Evolutionary conservation across 805 yeast species (phyloP).

Genomic region (Pichia paraexigua): DNA sequence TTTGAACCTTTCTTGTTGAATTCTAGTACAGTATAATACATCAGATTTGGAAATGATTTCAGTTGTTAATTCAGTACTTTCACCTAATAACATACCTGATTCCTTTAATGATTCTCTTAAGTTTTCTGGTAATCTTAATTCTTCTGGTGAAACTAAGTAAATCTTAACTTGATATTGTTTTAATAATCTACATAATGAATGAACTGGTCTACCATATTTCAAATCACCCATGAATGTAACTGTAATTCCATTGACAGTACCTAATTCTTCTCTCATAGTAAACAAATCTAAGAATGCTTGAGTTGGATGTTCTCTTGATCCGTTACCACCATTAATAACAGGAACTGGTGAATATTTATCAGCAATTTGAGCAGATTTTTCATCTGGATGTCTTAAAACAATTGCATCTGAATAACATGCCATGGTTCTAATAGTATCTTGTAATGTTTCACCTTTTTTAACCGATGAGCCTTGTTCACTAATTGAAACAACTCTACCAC

Average conservation of each 20-base stretch:
- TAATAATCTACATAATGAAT: slow-evolving; percentile 84
- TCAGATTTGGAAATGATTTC: slow-evolving; percentile 86
- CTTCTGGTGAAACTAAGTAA: slow-evolving; percentile 87
- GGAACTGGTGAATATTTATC: slow-evolving; percentile 97
- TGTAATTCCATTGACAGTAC: slow-evolving; percentile 96
- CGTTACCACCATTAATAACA: slow-evolving; percentile 96
- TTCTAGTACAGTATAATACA: slow-evolving; percentile 95
- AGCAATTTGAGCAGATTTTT: slow-evolving; percentile 86
- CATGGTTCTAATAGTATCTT: slow-evolving; percentile 91
- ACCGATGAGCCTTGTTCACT: slow-evolving; percentile 86
- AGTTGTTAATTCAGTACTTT: slow-evolving; percentile 69
- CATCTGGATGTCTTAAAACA: slow-evolving; percentile 93
- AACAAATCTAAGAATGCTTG: slow-evolving; percentile 96
- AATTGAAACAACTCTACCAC: slow-evolving; percentile 92
- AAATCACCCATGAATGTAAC: slow-evolving; percentile 99
- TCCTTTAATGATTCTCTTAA: slow-evolving; percentile 58
- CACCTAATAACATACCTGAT: slow-evolving; percentile 63
- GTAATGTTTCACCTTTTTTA: slow-evolving; percentile 95
- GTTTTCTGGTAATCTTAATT: slow-evolving; percentile 72
- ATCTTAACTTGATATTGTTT: slow-evolving; percentile 88
- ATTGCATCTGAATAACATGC: slow-evolving; percentile 96
- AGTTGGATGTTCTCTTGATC: slow-evolving; percentile 96
- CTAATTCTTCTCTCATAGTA: slow-evolving; percentile 97
- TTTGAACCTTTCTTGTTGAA: slow-evolving; percentile 92
- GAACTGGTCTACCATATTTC: slow-evolving; percentile 97